These are phyloP conservation scores for Arabidopsis lyrata DNA, from an alignment of 441 rosid species.

Conservation along the genomic window DNA sequence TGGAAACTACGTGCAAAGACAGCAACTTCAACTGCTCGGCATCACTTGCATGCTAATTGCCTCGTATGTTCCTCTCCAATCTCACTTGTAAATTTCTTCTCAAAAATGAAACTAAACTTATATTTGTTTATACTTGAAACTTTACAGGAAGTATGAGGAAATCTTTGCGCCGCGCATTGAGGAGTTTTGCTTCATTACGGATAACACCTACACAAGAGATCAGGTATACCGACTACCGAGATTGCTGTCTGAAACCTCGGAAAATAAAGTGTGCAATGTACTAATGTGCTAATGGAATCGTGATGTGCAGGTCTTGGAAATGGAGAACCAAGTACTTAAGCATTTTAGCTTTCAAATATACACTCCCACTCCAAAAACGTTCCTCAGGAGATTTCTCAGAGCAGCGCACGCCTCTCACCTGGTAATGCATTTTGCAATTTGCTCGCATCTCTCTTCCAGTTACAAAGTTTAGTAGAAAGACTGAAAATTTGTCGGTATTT, in stretches of 20 bases:
- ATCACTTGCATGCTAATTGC: constrained; percentile 80
- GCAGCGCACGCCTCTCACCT: constrained; percentile 69
- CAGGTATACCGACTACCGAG: constrained; percentile 53
- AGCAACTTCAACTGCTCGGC: constrained; percentile 71
- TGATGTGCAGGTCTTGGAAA: constrained; percentile 54
- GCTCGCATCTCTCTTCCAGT: background rate
- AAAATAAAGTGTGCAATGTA: constrained; percentile 16
- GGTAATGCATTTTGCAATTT: constrained; percentile 47
- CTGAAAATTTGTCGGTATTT: constrained; percentile 22
- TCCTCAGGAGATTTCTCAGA: constrained; percentile 73
- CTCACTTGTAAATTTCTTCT: constrained; percentile 15
- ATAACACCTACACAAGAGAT: constrained; percentile 68
- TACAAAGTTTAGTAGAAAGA: constrained; percentile 29
- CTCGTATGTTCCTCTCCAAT: constrained; percentile 56
- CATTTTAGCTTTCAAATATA: constrained; percentile 58
- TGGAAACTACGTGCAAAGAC: constrained; percentile 62
- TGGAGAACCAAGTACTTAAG: constrained; percentile 61
- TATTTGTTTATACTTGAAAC: background rate
- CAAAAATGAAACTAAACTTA: background rate
- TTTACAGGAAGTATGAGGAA: constrained; percentile 74
- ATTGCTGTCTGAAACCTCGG: constrained; percentile 40
- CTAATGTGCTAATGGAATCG: constrained; percentile 8
- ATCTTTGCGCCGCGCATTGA: constrained; percentile 72
- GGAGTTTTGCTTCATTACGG: constrained; percentile 79
- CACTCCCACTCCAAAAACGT: constrained; percentile 66